phyloP scores from a whole-genome alignment of 2,329 filamentous ascomycete species.

The Dactylellina parvicollis region DNA sequence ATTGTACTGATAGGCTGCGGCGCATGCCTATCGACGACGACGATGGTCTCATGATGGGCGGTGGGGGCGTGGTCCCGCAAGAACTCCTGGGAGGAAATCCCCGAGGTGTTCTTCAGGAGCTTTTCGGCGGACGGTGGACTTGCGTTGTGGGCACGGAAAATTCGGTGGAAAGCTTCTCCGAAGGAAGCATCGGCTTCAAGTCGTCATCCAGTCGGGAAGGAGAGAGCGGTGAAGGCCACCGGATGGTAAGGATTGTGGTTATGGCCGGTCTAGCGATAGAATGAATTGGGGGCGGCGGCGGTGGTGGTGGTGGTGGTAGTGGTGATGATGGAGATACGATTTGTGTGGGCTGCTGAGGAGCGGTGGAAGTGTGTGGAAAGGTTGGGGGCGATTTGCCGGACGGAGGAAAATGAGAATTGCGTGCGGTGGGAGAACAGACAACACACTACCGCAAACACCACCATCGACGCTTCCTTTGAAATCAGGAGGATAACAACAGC shows the following conservation, averaged over 20 bases:
- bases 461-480: neutral
- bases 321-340: constrained; percentile 5
- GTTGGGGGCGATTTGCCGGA: neutral
- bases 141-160: constrained; percentile 36
- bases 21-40: constrained; percentile 50
- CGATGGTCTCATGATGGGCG: constrained; percentile 38
- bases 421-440: constrained; percentile 4
- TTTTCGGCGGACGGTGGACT: constrained; percentile 24
- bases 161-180: constrained; percentile 44
- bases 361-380: constrained; percentile 13
- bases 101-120: constrained; percentile 52
- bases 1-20: constrained; percentile 35
- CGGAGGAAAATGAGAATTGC: constrained; percentile 28
- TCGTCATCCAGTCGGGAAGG: constrained; percentile 48
- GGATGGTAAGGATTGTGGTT: constrained; percentile 26
- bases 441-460: constrained; percentile 6
- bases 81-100: constrained; percentile 39
- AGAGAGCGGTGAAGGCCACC: constrained; percentile 30
- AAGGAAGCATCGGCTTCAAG: constrained; percentile 49
- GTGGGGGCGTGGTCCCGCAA: constrained; percentile 22
- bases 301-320: constrained; percentile 13
- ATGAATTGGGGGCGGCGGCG: neutral
- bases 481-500: neutral
- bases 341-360: constrained; percentile 9
- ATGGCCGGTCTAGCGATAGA: constrained; percentile 18